phyloP scores from a whole-genome alignment of 352 stramenopile genomes.

The Phytophthora aleatoria region DNA sequence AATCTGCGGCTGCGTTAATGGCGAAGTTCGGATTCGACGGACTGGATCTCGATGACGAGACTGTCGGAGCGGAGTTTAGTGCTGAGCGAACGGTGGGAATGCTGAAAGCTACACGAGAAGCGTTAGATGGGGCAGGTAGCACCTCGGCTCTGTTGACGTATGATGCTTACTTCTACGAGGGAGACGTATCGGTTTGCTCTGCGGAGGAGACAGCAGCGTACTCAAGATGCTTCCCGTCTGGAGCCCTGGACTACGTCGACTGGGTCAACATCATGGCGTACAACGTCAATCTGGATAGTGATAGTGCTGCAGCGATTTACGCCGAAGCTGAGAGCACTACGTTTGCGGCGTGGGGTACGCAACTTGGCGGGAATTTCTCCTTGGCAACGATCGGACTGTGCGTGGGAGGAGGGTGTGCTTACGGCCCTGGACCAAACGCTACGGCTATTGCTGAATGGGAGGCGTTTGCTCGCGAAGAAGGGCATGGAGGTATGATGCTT shows the following conservation, averaged over 20 bases:
- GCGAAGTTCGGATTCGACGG: constrained; percentile 74
- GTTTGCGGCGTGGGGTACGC: constrained; percentile 55
- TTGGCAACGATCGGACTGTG: constrained; percentile 68
- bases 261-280: constrained; percentile 89
- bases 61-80: constrained; percentile 61
- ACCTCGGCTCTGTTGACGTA: constrained; percentile 63
- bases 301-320: constrained; percentile 54
- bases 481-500: constrained; percentile 74
- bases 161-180: constrained; percentile 74
- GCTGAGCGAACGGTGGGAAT: constrained; percentile 47
- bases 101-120: constrained; percentile 53
- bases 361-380: constrained; percentile 52
- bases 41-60: constrained; percentile 80
- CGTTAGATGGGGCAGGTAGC: constrained; percentile 37
- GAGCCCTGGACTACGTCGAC: constrained; percentile 59
- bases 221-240: constrained; percentile 63
- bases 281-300: constrained; percentile 62
- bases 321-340: constrained; percentile 53
- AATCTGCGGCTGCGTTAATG: constrained; percentile 53
- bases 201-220: constrained; percentile 42
- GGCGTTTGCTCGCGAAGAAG: constrained; percentile 37
- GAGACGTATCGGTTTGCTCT: constrained; percentile 61
- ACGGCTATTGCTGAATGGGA: constrained; percentile 62
- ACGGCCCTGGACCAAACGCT: constrained; percentile 63
- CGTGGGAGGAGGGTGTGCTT: constrained; percentile 53